Evolutionary conservation across 208 protist genomes (phyloP).

Genomic region (Vickermania spadyakhi): DNA sequence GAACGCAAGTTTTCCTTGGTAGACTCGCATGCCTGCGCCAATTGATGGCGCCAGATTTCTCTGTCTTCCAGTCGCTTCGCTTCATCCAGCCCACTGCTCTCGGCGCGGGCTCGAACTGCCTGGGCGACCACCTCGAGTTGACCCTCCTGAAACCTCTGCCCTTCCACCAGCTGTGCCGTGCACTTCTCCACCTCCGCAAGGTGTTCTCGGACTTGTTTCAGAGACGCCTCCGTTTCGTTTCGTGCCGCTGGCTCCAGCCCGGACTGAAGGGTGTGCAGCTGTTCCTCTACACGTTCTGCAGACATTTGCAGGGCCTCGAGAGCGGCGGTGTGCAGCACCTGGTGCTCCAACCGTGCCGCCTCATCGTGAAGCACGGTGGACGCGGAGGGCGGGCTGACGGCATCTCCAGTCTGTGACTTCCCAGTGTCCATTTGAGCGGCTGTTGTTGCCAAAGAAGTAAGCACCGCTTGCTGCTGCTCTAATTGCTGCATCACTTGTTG

Average conservation of each 20-base stretch:
- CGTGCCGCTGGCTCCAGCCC: not conserved
- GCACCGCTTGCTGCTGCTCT: not conserved
- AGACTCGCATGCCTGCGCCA: no score
- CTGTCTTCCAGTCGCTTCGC: no score
- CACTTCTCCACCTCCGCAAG: not conserved
- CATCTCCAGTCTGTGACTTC: no score
- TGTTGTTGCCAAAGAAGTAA: not conserved
- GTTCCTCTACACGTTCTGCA: conserved; percentile 4
- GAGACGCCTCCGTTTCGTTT: not conserved
- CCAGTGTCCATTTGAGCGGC: not conserved
- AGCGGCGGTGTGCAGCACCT: not conserved
- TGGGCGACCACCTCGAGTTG: not conserved
- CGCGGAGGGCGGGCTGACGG: not conserved
- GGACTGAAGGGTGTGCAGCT: conserved; percentile 4
- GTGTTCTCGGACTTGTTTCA: not conserved
- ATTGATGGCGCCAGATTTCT: no score
- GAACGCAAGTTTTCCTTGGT: no score
- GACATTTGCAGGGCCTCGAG: not conserved
- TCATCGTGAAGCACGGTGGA: no score
- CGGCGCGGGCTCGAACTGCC: no score
- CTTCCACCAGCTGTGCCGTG: conserved; percentile 1
- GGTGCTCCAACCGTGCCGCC: no score
- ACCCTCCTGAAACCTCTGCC: conserved; percentile 3
- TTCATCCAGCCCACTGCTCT: no score
- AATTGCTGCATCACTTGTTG: not conserved